phyloP scores from a whole-genome alignment of 164 flowering plant genomes.

The Umbilicus rupestris region DNA sequence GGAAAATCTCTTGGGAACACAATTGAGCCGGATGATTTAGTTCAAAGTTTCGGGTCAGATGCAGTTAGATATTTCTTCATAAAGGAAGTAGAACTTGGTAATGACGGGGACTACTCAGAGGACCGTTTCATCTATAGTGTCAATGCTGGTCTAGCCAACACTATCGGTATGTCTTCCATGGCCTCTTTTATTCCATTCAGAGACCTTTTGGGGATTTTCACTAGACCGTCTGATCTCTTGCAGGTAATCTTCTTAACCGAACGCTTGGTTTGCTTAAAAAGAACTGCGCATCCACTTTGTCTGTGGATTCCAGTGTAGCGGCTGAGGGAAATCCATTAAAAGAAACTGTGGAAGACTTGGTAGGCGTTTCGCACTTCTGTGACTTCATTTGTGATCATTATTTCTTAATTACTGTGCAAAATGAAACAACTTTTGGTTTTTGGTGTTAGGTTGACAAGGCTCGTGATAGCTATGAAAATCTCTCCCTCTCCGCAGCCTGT shows the following conservation, averaged over 20 bases:
- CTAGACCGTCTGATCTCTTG: slow-evolving; percentile 11
- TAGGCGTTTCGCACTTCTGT: slow-evolving; percentile 17
- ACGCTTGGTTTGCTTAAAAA: slow-evolving; percentile 90
- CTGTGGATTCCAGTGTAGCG: slow-evolving; percentile 66
- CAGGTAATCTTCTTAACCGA: slow-evolving; percentile 98
- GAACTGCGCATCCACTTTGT: slow-evolving; percentile 77
- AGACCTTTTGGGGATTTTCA: not conserved
- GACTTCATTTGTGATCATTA: too few relatives aligned
- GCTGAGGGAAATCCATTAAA: slow-evolving; percentile 64
- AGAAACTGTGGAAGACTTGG: slow-evolving; percentile 67
- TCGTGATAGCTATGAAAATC: slow-evolving; percentile 48
- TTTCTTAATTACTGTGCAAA: not conserved
- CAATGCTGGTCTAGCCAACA: slow-evolving; percentile 94
- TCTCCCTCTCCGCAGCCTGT: slow-evolving; percentile 78
- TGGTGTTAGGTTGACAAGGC: slow-evolving; percentile 58
- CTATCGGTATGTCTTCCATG: slow-evolving; percentile 47
- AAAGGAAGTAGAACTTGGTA: slow-evolving; percentile 89
- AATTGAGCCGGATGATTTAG: slow-evolving; percentile 86
- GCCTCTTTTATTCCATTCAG: not conserved
- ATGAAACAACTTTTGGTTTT: not conserved
- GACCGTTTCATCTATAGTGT: slow-evolving; percentile 78
- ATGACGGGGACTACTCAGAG: slow-evolving; percentile 95
- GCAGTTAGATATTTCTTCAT: slow-evolving; percentile 95
- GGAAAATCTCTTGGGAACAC: slow-evolving; percentile 95
- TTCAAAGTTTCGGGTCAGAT: slow-evolving; percentile 74